Conservation (phyloP, 148 eudicot genomes). For the Rhododendron williamsianum region DNA sequence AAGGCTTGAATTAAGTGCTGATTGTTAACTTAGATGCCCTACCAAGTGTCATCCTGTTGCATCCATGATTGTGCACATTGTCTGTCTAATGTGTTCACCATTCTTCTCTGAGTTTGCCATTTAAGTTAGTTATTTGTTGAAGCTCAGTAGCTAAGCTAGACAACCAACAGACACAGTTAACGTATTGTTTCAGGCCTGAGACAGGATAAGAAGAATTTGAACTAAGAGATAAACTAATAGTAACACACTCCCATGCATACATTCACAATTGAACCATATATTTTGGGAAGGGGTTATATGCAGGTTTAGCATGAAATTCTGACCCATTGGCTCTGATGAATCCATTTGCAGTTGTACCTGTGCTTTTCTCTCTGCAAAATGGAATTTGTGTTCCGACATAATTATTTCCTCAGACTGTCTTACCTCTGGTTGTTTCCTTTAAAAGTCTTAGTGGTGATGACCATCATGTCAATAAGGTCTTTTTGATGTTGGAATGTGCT, state of each 20-base stretch:
- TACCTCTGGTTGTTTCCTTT: not conserved
- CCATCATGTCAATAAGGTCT: not conserved
- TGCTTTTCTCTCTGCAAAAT: not conserved
- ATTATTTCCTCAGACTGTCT: not conserved
- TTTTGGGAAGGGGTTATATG: not conserved
- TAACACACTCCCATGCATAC: not conserved
- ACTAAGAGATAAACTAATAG: conserved; percentile 32
- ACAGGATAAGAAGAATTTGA: conserved; percentile 46
- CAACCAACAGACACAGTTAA: not conserved
- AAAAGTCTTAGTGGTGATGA: not conserved
- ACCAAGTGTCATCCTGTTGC: not conserved
- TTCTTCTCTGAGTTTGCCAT: not conserved
- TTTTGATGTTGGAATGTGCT: not conserved
- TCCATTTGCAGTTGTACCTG: not conserved
- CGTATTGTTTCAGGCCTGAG: conserved; percentile 39
- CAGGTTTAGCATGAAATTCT: not conserved
- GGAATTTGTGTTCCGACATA: not conserved
- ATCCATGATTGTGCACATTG: not conserved
- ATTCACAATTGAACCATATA: not conserved
- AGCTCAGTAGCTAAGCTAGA: not conserved
- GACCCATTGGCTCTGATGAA: not conserved
- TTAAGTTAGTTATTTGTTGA: not conserved
- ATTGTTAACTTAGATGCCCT: not conserved
- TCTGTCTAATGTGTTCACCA: not conserved
- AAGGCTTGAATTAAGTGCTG: not conserved